Evolutionary conservation across 148 eudicot species (phyloP), one percentile per base, ranked within the genome.

Genomic region (Euryodendron excelsum): DNA sequence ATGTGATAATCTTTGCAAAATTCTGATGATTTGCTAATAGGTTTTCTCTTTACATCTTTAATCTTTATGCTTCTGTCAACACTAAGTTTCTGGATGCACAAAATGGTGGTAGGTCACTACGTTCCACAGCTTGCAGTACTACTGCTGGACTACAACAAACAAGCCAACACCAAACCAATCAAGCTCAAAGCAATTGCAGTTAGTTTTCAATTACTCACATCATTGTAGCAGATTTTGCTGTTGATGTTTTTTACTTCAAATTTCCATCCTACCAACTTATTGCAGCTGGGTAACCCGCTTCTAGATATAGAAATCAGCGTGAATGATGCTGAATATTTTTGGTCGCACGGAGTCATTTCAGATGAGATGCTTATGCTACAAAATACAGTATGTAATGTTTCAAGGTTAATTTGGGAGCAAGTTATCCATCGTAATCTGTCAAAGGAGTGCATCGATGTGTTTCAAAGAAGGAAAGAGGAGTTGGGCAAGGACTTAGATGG

Each of bases 261-360:
- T 8, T 61, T 25, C 27, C 65, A 25, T 61, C n/a, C 13, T 28
- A 20, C 0, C 23, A 20, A 20, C 64, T 61, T 9, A 1, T 78
- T 73, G 50, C 53, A 80, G 82, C 47, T 80, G 27, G 82, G 78
- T 41, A 80, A 80, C 41, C 82, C 82, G 30, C 73, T 80, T 14
- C 55, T 79, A 64, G 78, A 80, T 63, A 34, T 66, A 23, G 82
- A 80, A 27, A 80, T 80, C 3, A 79, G 77, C n/a, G 64, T 79
- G 11, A 31, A 30, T 0, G 39, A 37, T 14, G 72, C 37, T 0
- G 82, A 79, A 8, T 79, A 27, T 48, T 63, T 79, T 36, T 79
- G 82, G 82, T 25, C 82, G 34, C 82, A 80, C 14, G 82, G 82
- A 20, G 82, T 61, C 14, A 80, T 80, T 52, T 80, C 82, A 9